Conservation (phyloP, 257 asterid genomes). For the Avicennia marina region DNA sequence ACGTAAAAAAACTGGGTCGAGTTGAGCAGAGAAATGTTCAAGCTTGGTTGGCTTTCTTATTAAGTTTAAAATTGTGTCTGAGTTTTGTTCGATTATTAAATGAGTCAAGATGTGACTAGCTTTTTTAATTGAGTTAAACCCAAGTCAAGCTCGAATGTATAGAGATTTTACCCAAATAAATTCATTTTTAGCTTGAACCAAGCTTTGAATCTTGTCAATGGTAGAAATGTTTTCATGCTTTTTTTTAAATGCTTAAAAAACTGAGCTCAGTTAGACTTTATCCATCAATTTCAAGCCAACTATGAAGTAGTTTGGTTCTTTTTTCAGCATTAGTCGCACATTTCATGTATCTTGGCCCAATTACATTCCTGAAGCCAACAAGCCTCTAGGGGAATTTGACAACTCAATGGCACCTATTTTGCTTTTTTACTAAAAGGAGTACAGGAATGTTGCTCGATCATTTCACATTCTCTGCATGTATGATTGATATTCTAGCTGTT, state of each 20-base stretch:
- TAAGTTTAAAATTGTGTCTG: not conserved
- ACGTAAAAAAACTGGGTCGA: not conserved
- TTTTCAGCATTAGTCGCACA: not conserved
- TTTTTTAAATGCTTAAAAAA: too few relatives aligned
- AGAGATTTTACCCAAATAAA: too few relatives aligned
- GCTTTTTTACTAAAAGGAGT: slow-evolving; percentile 2
- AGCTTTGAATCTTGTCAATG: too few relatives aligned
- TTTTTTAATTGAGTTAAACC: not conserved
- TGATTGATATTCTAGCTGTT: not conserved
- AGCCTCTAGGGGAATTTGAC: not conserved
- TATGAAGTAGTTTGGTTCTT: not conserved
- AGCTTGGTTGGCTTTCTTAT: not conserved
- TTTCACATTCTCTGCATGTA: not conserved
- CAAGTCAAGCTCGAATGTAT: not conserved
- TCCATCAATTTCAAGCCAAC: too few relatives aligned
- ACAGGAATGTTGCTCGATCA: not conserved
- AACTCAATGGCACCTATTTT: slow-evolving; percentile 2
- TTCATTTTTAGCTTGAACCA: too few relatives aligned
- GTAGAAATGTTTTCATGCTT: too few relatives aligned
- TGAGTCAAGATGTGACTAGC: not conserved
- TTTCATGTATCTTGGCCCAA: not conserved
- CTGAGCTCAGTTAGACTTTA: too few relatives aligned
- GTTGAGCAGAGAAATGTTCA: not conserved
- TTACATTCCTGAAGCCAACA: slow-evolving; percentile 1
- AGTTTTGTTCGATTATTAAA: not conserved